Evolutionary conservation across 2,329 filamentous ascomycete species (phyloP).

Genomic region (Ploettnerulaceae sp.): DNA sequence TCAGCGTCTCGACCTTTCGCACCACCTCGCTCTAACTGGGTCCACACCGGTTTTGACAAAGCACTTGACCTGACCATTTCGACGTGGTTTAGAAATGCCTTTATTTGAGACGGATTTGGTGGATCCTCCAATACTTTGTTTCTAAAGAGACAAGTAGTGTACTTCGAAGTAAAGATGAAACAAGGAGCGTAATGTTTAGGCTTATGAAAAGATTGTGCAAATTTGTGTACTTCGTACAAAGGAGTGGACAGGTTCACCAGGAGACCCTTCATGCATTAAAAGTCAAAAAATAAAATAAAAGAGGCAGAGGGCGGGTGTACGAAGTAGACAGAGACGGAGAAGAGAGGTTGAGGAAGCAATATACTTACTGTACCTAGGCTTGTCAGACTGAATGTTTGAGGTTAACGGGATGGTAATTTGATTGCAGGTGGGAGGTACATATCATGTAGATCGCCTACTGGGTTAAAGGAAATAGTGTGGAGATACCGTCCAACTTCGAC

Average conservation of each 20-base stretch:
- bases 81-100: slow-evolving; percentile 4
- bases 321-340: slow-evolving; percentile 20
- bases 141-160: background rate
- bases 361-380: slow-evolving; percentile 23
- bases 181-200: slow-evolving; percentile 17
- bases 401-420: slow-evolving; percentile 43
- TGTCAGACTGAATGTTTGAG: slow-evolving; percentile 42
- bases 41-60: slow-evolving; percentile 21
- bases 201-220: slow-evolving; percentile 17
- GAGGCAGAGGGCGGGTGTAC: slow-evolving; percentile 8
- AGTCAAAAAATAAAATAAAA: slow-evolving; percentile 11
- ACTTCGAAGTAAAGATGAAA: background rate
- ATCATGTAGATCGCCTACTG: slow-evolving; percentile 43
- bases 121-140: slow-evolving; percentile 5
- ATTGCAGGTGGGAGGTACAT: slow-evolving; percentile 25
- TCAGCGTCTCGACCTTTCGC: slow-evolving; percentile 28
- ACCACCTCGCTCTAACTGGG: slow-evolving; percentile 18
- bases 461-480: slow-evolving; percentile 30
- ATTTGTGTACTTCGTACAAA: slow-evolving; percentile 19
- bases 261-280: slow-evolving; percentile 25
- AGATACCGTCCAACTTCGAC: slow-evolving; percentile 13
- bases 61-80: slow-evolving; percentile 23
- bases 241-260: slow-evolving; percentile 33
- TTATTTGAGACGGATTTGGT: slow-evolving; percentile 19
- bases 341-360: slow-evolving; percentile 21